Evolutionary conservation across 2,329 filamentous ascomycete species (phyloP).

Genomic region (Massarina eburnea): DNA sequence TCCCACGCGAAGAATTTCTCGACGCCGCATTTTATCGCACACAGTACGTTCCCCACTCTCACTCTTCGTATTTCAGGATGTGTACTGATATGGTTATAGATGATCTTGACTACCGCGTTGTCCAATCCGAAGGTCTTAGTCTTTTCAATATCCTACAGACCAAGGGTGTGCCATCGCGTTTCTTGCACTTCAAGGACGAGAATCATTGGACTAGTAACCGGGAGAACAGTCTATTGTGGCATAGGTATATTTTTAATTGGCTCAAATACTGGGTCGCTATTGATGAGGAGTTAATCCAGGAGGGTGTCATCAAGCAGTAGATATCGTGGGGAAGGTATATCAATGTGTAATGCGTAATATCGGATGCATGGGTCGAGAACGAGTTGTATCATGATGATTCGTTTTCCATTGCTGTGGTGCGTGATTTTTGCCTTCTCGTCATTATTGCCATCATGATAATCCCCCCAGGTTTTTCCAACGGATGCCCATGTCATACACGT

Average conservation of each 20-base stretch:
- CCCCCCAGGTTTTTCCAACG: too few species aligned
- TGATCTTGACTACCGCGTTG: constrained; percentile 83
- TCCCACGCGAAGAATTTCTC: constrained; percentile 67
- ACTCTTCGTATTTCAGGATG: neutral
- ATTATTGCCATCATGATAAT: too few species aligned
- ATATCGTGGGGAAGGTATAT: neutral
- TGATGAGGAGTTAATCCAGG: constrained; percentile 32
- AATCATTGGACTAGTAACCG: constrained; percentile 83
- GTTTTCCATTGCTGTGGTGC: neutral
- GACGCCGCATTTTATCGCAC: constrained; percentile 86
- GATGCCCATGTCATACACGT: too few species aligned
- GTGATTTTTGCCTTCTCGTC: too few species aligned
- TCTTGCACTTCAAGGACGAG: constrained; percentile 79
- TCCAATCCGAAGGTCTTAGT: constrained; percentile 78
- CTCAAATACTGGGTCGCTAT: constrained; percentile 35
- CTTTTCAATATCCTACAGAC: constrained; percentile 86
- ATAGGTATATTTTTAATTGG: constrained; percentile 54
- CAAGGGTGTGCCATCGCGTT: constrained; percentile 71
- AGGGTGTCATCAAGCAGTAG: constrained; percentile 36
- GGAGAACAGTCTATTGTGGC: constrained; percentile 89
- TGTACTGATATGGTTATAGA: constrained; percentile 31
- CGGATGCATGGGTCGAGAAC: neutral
- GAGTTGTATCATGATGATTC: too few species aligned
- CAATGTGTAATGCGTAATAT: neutral
- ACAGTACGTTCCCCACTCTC: constrained; percentile 55